Evolutionary conservation across 768 basidiomycete species (phyloP), one percentile per base, ranked within the genome.

Genomic region (Kwoniella pini): DNA sequence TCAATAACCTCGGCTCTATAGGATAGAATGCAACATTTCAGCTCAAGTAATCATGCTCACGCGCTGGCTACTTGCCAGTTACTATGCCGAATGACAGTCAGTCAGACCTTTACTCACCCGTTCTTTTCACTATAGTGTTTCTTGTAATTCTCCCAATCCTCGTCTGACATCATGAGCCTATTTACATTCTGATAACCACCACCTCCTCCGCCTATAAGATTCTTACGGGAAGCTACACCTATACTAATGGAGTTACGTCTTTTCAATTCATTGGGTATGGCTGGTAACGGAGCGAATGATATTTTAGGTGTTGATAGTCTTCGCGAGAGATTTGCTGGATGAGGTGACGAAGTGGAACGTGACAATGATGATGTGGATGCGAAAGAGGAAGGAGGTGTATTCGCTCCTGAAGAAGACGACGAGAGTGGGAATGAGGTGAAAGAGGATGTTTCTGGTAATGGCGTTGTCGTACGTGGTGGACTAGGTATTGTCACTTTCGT

Each of bases 381-480:
- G 59, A 13, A n/a, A 22, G 46, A 42, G 19, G 28, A 45, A 45
- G 56, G 22, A 19, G 51, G n/a, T 21, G 42, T 28, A 12, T 15
- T 7, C 7, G 60, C 52, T 48, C 22, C n/a, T 27, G 56, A 13
- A 11, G 76, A 62, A 6, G 73, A 76, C 30, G 31, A 31, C 4
- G 64, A 69, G 7, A 48, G 43, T 12, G 74, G 63, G 64, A 69
- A 70, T 27, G 54, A 74, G 22, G 75, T 60, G 22, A 79, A 78
- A 31, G 65, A 59, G 30, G 26, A 55, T 30, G 54, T 44, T 27
- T 31, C 12, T 5, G 44, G 55, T 28, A 45, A 36, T 24, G 19
- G 62, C 53, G 33, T 59, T 46, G n/a, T 49, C 54, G 64, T 28
- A 83, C 82, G 55, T 4, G 59, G 54, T 5, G 64, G 85, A n/a